Conservation (phyloP, 495 filamentous ascomycete genomes). For the Wilcoxina mikolae region DNA sequence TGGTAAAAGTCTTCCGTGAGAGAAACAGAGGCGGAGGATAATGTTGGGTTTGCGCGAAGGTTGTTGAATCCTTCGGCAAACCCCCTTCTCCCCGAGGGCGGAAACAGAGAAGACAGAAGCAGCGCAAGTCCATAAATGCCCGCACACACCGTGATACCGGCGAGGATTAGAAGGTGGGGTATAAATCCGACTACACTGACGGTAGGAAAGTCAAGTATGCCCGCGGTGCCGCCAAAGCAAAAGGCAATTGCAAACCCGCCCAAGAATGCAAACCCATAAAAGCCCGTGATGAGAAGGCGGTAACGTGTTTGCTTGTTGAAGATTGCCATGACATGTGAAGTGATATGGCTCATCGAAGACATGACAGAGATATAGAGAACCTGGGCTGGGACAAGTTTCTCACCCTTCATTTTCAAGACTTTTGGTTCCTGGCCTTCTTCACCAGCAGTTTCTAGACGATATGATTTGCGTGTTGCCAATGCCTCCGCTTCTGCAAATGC, state of each 20-base stretch:
- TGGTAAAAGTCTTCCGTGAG: conserved; percentile 94
- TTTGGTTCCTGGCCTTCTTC: conserved; percentile 9
- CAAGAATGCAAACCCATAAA: conserved; percentile 75
- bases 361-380: conserved; percentile 72
- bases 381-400: conserved; percentile 69
- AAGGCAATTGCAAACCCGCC: conserved; percentile 28
- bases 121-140: conserved; percentile 65
- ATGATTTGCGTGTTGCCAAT: conserved; percentile 15
- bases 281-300: conserved; percentile 65
- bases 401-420: conserved; percentile 20
- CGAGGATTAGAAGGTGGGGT: conserved; percentile 70
- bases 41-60: conserved; percentile 77
- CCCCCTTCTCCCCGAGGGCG: conserved; percentile 31
- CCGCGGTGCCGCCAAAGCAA: conserved; percentile 26
- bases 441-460: conserved; percentile 7
- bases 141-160: conserved; percentile 59
- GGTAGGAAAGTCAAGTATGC: conserved; percentile 68
- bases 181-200: conserved; percentile 92
- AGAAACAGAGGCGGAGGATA: conserved; percentile 41
- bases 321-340: conserved; percentile 66
- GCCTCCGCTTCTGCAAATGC: conserved; percentile 94
- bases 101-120: conserved; percentile 56
- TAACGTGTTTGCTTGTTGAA: conserved; percentile 61
- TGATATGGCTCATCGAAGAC: conserved; percentile 79
- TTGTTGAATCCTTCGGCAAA: conserved; percentile 40